These are phyloP conservation scores for Exophiala sp. DNA, from an alignment of 2,329 filamentous ascomycete genomes.

Conservation along the genomic window DNA sequence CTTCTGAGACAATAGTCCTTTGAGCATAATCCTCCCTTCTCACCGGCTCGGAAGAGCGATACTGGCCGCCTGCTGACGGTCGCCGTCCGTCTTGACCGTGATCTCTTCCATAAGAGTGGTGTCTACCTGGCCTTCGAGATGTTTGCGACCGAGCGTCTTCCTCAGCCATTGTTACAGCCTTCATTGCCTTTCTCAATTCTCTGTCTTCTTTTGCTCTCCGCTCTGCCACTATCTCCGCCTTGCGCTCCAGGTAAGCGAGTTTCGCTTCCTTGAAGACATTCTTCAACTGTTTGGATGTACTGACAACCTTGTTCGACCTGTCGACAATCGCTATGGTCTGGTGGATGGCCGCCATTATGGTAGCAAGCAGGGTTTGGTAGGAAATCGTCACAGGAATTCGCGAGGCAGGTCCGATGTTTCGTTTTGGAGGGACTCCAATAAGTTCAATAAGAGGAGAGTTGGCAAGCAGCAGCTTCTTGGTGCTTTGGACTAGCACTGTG, in stretches of 20 bases:
- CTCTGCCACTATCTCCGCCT: slow-evolving; percentile 73
- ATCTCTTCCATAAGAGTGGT: slow-evolving; percentile 13
- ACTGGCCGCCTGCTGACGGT: slow-evolving; percentile 8
- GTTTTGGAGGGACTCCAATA: no score
- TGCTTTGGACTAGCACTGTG: background rate
- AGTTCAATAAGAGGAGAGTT: no score
- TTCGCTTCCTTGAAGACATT: slow-evolving; percentile 91
- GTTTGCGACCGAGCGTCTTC: slow-evolving; percentile 43
- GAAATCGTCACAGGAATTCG: no score
- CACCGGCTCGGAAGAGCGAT: slow-evolving; percentile 14
- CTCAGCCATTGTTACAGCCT: slow-evolving; percentile 47
- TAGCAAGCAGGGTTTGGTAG: background rate
- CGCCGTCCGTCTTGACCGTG: slow-evolving; percentile 28
- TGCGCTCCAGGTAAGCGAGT: slow-evolving; percentile 81
- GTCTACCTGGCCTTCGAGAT: slow-evolving; percentile 36
- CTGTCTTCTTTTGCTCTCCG: slow-evolving; percentile 59
- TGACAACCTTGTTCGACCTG: slow-evolving; percentile 85
- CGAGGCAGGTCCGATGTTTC: no score
- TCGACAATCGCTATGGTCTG: slow-evolving; percentile 89
- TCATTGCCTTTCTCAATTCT: slow-evolving; percentile 57
- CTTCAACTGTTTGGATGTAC: slow-evolving; percentile 83
- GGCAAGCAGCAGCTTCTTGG: no score
- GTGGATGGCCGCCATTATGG: slow-evolving; percentile 40
- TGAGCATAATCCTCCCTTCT: slow-evolving; percentile 3
- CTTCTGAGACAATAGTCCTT: background rate